Evolutionary conservation across 2,329 filamentous ascomycete species (phyloP).

Genomic region (Nemania bipapillata): DNA sequence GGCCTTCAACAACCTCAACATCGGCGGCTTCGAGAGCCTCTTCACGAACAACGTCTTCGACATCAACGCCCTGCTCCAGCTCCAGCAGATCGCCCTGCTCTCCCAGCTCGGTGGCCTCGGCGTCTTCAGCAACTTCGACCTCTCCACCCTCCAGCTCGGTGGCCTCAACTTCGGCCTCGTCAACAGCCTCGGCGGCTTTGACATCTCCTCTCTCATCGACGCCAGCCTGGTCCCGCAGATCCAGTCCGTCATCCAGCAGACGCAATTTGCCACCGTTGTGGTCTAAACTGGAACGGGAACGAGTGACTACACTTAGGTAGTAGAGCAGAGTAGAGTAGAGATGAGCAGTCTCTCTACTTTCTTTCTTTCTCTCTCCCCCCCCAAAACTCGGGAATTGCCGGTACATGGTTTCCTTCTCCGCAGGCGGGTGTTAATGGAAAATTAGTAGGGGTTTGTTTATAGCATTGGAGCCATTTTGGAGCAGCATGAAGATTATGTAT

Average conservation of each 20-base stretch:
- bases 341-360: constrained; percentile 11
- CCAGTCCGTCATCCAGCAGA: constrained; percentile 49
- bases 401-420: constrained; percentile 33
- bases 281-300: constrained; percentile 5
- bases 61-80: constrained; percentile 59
- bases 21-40: constrained; percentile 52
- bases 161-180: constrained; percentile 56
- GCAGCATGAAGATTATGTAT: constrained; percentile 1
- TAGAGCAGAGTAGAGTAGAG: constrained; percentile 14
- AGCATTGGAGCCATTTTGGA: constrained; percentile 9
- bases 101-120: constrained; percentile 55
- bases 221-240: constrained; percentile 48
- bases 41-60: constrained; percentile 60
- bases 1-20: constrained; percentile 53
- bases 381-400: constrained; percentile 16
- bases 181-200: constrained; percentile 50
- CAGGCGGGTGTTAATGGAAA: constrained; percentile 31
- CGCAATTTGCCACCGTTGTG: constrained; percentile 28
- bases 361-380: too few species aligned
- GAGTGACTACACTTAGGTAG: not conserved
- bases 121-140: constrained; percentile 59
- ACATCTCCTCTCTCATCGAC: constrained; percentile 51
- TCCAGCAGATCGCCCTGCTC: constrained; percentile 51
- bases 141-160: constrained; percentile 58
- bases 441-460: constrained; percentile 18